A percentile compares a stretch with the other conserved stretches of the same genome.
These are phyloP conservation scores for Phylloporus sp. DNA, from an alignment of 768 basidiomycete genomes.

Conservation along the genomic window DNA sequence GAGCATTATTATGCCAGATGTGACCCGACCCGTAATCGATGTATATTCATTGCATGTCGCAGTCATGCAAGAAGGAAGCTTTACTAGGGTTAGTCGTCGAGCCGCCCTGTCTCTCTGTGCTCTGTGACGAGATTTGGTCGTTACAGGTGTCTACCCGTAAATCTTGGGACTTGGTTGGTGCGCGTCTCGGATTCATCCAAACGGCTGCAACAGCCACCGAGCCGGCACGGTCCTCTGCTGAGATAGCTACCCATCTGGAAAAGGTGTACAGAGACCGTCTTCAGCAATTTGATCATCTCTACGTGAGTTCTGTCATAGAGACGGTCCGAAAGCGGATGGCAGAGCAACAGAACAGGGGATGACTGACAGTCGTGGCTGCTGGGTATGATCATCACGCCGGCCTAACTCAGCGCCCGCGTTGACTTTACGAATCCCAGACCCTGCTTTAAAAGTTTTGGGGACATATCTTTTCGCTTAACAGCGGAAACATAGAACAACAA, in stretches of 20 bases:
- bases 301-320: constrained; percentile 31
- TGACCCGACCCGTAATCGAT: constrained; percentile 23
- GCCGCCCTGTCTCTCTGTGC: background rate
- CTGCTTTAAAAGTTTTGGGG: constrained; percentile 14
- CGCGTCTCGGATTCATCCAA: constrained; percentile 24
- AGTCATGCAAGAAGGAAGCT: constrained; percentile 32
- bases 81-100: constrained; percentile 21
- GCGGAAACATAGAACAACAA: background rate
- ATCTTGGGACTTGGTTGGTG: constrained; percentile 27
- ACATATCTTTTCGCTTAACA: constrained; percentile 4
- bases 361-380: constrained; percentile 11
- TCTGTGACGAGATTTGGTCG: constrained; percentile 1
- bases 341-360: constrained; percentile 29
- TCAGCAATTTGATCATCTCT: constrained; percentile 32
- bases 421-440: constrained; percentile 2
- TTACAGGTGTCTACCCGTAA: constrained; percentile 23
- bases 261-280: constrained; percentile 27
- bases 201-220: constrained; percentile 18
- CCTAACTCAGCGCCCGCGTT: background rate
- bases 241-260: constrained; percentile 26
- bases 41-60: constrained; percentile 29
- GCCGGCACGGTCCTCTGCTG: constrained; percentile 23
- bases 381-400: constrained; percentile 7
- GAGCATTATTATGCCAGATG: constrained; percentile 30
- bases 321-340: constrained; percentile 31